Evolutionary conservation across 2,329 filamentous ascomycete species (phyloP), one percentile per base, ranked within the genome.

Genomic region (Chrysoporthe cubensis): DNA sequence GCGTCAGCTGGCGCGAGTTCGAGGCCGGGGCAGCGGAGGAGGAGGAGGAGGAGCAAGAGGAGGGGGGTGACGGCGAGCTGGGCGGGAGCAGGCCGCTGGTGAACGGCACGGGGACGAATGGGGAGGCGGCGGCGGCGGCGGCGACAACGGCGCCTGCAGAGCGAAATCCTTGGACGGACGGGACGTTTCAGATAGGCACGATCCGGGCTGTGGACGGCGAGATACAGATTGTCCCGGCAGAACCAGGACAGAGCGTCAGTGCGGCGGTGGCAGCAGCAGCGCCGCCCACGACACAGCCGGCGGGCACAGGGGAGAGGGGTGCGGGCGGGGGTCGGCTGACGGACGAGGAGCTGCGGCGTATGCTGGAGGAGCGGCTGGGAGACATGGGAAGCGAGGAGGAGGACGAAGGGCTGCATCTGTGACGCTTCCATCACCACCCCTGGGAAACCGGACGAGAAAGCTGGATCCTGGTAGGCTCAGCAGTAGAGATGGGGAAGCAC

Each of bases 321-420:
- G 18, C 56, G n/a, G 26, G 62, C 5, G 83, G 85, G 26, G 85
- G 85, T 11, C 82, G 82, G 43, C 71, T 90, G 65, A 82, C 80
- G 32, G 88, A 90, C 69, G 87, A 89, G 70, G 84, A 90, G 75
- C 78, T 91, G 65, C 80, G 86, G 66, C 78, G 82, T 69, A 81
- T 82, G 62, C 74, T 91, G 68, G 84, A 87, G 72, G 85, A 84
- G 72, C 84, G 84, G 64, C 80, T 90, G 78, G 80, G 81, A 78
- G 80, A 75, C 14, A 77, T 77, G 4, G 81, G 82, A 2, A 81
- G 81, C 7, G 81, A 81, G 32, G 82, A 83, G 9, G 80, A 82
- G 14, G 84, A 80, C 7, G 85, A 83, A 26, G 89, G 89, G 1
- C 81, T 91, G 80, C 88, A 91, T 78, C 77, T 91, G 58, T 91